Percentiles rank a stretch among this genome's conserved stretches.
Evolutionary conservation across 257 asterid genomes (phyloP).

Genomic region (Parsonsia alboflavescens): DNA sequence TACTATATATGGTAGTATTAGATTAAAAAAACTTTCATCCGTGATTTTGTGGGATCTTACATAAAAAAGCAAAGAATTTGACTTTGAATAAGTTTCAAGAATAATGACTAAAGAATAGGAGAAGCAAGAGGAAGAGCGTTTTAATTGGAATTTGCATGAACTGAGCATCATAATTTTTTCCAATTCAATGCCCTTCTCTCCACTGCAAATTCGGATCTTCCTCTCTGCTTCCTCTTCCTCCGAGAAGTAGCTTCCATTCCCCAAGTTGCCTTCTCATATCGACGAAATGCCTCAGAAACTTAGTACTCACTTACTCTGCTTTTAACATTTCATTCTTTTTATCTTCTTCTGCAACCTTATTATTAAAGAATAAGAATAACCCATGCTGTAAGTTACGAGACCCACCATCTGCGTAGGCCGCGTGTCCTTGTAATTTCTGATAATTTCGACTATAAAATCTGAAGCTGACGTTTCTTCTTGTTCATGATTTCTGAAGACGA

Average conservation of each 20-base stretch:
- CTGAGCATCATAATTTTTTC: not conserved
- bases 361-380: not conserved
- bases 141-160: not conserved
- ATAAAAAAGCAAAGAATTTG: not conserved
- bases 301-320: not conserved
- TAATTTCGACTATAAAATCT: conserved; percentile 2
- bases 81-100: not conserved
- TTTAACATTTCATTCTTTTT: not conserved
- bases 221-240: not conserved
- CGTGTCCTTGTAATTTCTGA: conserved; percentile 16
- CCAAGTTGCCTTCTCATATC: not conserved
- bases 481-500: not conserved
- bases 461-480: not conserved
- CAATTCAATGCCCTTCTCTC: not conserved
- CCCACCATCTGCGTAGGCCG: not conserved
- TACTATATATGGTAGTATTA: too few species aligned
- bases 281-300: conserved; percentile 12
- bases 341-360: not conserved
- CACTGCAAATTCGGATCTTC: conserved; percentile 7
- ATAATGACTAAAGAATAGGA: not conserved
- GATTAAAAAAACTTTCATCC: too few species aligned
- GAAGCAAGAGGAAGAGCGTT: conserved; percentile 7
- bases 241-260: too few species aligned
- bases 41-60: too few species aligned
- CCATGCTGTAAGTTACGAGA: not conserved